These are phyloP conservation scores for Ruellia speciosa DNA, from an alignment of 305 asterid genomes.

Conservation along the genomic window DNA sequence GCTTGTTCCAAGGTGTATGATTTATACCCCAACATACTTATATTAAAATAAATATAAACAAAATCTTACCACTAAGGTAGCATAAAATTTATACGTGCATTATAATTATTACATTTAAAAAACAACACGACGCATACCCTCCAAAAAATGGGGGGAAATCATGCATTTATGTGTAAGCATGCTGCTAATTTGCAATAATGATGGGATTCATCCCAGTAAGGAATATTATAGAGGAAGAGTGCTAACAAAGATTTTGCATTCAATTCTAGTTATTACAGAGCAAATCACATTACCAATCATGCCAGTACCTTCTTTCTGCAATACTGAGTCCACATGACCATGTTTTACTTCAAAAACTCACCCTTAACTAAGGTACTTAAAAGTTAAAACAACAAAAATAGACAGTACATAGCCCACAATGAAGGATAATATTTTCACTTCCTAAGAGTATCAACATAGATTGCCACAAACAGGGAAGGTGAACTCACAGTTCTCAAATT, in stretches of 20 bases:
- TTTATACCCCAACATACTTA: no score
- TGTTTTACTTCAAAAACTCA: background rate
- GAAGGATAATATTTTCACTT: background rate
- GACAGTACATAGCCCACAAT: background rate
- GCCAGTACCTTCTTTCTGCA: background rate
- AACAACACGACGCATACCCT: background rate
- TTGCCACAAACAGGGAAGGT: constrained; percentile 5
- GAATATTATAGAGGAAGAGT: constrained; percentile 1
- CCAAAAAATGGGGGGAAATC: background rate
- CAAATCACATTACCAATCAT: background rate
- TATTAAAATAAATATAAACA: no score
- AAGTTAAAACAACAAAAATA: background rate
- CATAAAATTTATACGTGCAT: no score
- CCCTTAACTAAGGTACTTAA: background rate
- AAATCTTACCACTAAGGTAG: no score
- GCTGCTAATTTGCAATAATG: background rate
- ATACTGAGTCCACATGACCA: constrained; percentile 15
- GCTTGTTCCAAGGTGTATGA: no score
- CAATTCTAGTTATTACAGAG: background rate
- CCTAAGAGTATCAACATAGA: constrained; percentile 6
- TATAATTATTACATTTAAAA: no score
- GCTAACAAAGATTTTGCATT: constrained; percentile 23
- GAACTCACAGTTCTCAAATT: background rate
- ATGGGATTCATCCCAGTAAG: background rate
- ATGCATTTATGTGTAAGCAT: background rate